phyloP scores from a whole-genome alignment of 768 basidiomycete species.

The Saitozyma podzolica region DNA sequence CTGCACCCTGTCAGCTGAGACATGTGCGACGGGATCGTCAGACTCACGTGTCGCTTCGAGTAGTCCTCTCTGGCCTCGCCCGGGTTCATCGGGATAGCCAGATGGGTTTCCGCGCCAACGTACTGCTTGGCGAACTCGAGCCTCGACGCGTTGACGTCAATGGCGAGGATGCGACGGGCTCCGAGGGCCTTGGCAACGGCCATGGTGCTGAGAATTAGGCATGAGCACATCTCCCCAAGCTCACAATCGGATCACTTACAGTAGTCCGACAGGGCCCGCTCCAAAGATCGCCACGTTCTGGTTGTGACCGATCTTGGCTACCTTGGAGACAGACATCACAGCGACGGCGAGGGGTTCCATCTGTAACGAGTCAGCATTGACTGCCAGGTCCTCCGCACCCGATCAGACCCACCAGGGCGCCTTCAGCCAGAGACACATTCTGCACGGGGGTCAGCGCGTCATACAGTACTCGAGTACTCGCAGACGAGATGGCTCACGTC shows the following conservation, averaged over 20 bases:
- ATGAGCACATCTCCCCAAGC: conserved; percentile 1
- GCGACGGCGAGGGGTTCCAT: conserved; percentile 94
- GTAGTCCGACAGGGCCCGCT: conserved; percentile 71
- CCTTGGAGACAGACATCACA: conserved; percentile 77
- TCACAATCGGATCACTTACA: conserved; percentile 55
- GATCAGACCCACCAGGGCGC: conserved; percentile 63
- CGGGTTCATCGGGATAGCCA: conserved; percentile 52
- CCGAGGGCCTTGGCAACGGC: conserved; percentile 90
- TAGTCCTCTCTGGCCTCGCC: conserved; percentile 68
- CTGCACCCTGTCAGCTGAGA: neutral
- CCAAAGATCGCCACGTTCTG: conserved; percentile 81
- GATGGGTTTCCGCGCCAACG: conserved; percentile 66
- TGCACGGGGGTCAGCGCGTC: conserved; percentile 40
- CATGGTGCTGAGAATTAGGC: conserved; percentile 55
- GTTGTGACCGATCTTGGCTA: conserved; percentile 68
- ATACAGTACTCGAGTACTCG: neutral
- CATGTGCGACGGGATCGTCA: neutral
- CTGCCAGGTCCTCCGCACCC: neutral
- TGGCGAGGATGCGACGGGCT: conserved; percentile 75
- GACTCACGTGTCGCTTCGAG: conserved; percentile 61
- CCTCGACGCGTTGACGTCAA: conserved; percentile 60
- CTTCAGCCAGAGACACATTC: conserved; percentile 81
- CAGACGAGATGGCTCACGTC: conserved; percentile 4
- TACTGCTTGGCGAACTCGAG: conserved; percentile 81
- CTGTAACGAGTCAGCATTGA: conserved; percentile 7